Evolutionary conservation across 2,329 filamentous ascomycete genomes (phyloP), one percentile per base, ranked within the genome.

Genomic region (Orbilia brochopaga): DNA sequence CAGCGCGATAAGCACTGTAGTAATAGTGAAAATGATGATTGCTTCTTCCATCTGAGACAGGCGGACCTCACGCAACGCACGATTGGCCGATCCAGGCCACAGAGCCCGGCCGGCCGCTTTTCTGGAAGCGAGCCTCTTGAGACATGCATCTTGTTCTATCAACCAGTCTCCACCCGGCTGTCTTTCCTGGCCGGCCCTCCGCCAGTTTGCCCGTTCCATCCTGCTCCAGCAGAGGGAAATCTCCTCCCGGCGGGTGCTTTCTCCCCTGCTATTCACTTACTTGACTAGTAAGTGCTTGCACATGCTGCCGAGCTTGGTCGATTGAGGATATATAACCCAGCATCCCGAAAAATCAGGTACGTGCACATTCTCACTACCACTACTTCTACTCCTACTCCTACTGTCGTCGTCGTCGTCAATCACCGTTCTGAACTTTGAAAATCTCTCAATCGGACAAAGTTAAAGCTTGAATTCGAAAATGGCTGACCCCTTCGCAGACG

Each of bases 241-340:
- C 58, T 35, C 57, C 46, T 23, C 55, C 23, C 46, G 27, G 4
- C 27, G 27, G 27, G 4, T 32, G 27, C 27, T 42, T 42, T 42
- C 15, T 15, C n/a, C n/a, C 32, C 13, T 37, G 6, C 32, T 37
- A 37, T 13, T 37, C 13, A 13, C 32, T 37, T 7, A 7, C 32
- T 37, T 37, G 35, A 13, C 3, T n/a, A 5, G 19, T 13, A 35
- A 27, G 40, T 21, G 17, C 21, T 37, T 42, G 50, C 59, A 70
- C 66, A 70, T 70, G 66, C 23, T 60, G 44, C 66, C 66, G 59
- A 70, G 66, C 44, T 51, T 53, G 15, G 37, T 21, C 24, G 42
- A 62, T 62, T 35, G 66, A 59, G 44, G 54, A 32, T 53, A 46
- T 13, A 37, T 42, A 59, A 32, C 27, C 27, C 27, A n/a, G n/a